phyloP scores from a whole-genome alignment of 345 rosid species.

The Dovyalis caffra region DNA sequence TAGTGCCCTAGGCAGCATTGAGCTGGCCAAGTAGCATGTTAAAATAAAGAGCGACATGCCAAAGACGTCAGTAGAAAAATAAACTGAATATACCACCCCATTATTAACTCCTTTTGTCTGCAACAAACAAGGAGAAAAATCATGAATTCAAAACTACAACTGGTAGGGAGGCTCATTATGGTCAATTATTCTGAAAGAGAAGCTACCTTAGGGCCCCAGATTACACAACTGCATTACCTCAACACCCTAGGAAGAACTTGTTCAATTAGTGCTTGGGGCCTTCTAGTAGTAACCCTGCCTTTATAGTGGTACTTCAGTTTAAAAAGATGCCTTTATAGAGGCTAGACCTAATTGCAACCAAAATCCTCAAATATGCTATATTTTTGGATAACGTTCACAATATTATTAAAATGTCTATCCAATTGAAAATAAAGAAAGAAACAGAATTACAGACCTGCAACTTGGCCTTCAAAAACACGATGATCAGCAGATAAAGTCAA shows the following conservation, averaged over 20 bases:
- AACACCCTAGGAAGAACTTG: background rate
- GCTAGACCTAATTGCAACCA: too few species aligned
- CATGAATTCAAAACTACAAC: background rate
- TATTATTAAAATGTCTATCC: background rate
- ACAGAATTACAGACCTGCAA: constrained; percentile 56
- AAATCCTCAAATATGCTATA: background rate
- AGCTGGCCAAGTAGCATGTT: background rate
- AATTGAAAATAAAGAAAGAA: background rate
- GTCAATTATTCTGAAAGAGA: background rate
- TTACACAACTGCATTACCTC: background rate
- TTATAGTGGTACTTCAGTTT: background rate
- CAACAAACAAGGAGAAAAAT: background rate
- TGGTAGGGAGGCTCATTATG: background rate
- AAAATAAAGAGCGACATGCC: background rate
- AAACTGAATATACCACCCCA: background rate
- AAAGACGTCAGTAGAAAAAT: too few species aligned
- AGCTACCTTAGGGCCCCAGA: background rate
- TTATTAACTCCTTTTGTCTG: background rate
- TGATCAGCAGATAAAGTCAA: constrained; percentile 90
- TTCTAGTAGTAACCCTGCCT: background rate
- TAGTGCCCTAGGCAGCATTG: background rate
- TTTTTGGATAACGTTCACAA: background rate
- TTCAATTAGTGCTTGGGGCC: background rate
- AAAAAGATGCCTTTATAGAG: too few species aligned
- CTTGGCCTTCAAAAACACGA: constrained; percentile 92